These are phyloP conservation scores for Scytalidium lignicola DNA, from an alignment of 2,329 filamentous ascomycete species.

Conservation along the genomic window DNA sequence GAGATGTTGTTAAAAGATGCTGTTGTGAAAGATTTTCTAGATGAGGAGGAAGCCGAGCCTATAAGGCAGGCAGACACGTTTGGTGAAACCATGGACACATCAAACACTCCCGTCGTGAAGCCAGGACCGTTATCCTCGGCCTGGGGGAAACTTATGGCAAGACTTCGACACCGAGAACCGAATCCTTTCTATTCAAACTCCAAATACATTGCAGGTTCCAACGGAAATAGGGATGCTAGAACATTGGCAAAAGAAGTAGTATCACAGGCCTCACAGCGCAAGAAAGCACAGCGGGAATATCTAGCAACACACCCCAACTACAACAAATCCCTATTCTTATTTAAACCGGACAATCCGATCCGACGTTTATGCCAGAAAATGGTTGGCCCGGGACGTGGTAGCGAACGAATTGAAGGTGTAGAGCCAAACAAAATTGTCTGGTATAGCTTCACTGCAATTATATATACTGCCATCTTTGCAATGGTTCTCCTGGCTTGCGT, in stretches of 20 bases:
- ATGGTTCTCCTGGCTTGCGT: conserved; percentile 98
- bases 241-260: conserved; percentile 90
- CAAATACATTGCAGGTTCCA: conserved; percentile 56
- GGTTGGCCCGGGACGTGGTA: conserved; percentile 85
- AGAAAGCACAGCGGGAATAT: conserved; percentile 86
- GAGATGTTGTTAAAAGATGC: conserved; percentile 97
- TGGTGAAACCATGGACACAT: conserved; percentile 4
- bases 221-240: conserved; percentile 76
- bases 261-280: conserved; percentile 73
- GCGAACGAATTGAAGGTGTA: conserved; percentile 81
- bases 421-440: conserved; percentile 85
- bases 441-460: conserved; percentile 89
- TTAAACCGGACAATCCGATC: conserved; percentile 71
- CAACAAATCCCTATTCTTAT: conserved; percentile 88
- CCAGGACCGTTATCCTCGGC: conserved; percentile 54
- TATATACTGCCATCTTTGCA: conserved; percentile 88
- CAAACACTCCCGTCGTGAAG: conserved; percentile 35
- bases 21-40: conserved; percentile 89
- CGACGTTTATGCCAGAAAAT: conserved; percentile 81
- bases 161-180: conserved; percentile 64
- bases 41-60: conserved; percentile 62
- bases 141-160: conserved; percentile 55
- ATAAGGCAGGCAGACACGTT: conserved; percentile 25
- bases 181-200: conserved; percentile 94
- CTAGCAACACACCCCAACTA: conserved; percentile 81